Percentiles rank a stretch among this genome's conserved stretches.
Evolutionary conservation across 768 basidiomycete genomes (phyloP).

Genomic region (Boletus rubroflammeus): DNA sequence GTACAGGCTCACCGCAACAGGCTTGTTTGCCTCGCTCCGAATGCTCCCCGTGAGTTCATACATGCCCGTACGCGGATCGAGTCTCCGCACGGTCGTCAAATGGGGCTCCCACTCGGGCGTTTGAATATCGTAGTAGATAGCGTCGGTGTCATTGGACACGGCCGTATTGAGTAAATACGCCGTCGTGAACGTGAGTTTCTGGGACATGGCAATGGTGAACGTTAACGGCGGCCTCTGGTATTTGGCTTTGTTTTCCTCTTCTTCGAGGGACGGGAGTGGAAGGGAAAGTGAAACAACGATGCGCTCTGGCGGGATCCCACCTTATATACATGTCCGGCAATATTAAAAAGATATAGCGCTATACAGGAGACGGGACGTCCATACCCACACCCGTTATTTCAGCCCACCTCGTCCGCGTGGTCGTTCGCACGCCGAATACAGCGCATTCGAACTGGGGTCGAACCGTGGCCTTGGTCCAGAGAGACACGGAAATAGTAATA

Average conservation of each 20-base stretch:
- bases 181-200: constrained; percentile 38
- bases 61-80: constrained; percentile 28
- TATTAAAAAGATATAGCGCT: not conserved
- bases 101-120: constrained; percentile 37
- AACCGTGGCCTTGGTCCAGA: not conserved
- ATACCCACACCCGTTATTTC: not conserved
- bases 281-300: not conserved
- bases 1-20: constrained; percentile 30
- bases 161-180: constrained; percentile 36
- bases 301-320: not conserved
- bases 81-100: constrained; percentile 33
- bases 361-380: not conserved
- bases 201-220: constrained; percentile 19
- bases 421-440: not conserved
- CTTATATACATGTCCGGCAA: not conserved
- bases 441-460: not conserved
- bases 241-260: not conserved
- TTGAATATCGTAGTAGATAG: constrained; percentile 39
- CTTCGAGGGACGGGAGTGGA: not conserved
- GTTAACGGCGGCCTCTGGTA: not conserved
- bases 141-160: constrained; percentile 36
- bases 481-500: not conserved
- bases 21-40: constrained; percentile 29
- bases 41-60: constrained; percentile 34
- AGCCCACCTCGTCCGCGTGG: not conserved